Evolutionary conservation across 1,139 yeast species (phyloP).

Genomic region (Yamadazyma conglobata): DNA sequence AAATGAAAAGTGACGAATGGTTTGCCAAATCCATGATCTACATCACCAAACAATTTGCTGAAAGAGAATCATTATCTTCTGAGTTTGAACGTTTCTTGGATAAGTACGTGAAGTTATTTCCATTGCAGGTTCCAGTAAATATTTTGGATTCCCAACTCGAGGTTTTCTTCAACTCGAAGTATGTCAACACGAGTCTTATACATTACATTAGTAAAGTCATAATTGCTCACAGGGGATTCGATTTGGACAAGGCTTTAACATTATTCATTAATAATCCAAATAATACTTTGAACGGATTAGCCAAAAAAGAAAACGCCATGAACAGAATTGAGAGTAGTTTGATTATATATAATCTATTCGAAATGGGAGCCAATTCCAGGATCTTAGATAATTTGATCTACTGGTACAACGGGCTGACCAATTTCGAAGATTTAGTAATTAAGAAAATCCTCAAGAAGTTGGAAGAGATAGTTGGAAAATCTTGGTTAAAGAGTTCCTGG

Average conservation of each 20-base stretch:
- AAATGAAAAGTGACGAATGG: constrained; percentile 27
- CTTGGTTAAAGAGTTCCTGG: constrained; percentile 57
- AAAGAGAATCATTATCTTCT: constrained; percentile 31
- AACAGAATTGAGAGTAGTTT: constrained; percentile 42
- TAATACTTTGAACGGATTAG: constrained; percentile 26
- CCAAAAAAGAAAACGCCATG: constrained; percentile 18
- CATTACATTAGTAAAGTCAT: constrained; percentile 35
- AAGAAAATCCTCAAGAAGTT: constrained; percentile 51
- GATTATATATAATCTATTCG: constrained; percentile 45
- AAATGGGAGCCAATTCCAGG: constrained; percentile 47
- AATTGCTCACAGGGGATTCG: constrained; percentile 28
- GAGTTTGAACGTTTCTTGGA: constrained; percentile 29
- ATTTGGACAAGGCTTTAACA: constrained; percentile 61
- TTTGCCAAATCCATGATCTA: constrained; percentile 50
- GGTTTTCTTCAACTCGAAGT: constrained; percentile 49
- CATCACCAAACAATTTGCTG: constrained; percentile 64
- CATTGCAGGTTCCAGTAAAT: constrained; percentile 43
- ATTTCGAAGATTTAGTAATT: constrained; percentile 60
- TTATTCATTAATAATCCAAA: constrained; percentile 53
- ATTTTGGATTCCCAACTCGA: constrained; percentile 68
- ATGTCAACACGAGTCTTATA: constrained; percentile 36
- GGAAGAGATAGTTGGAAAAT: constrained; percentile 47
- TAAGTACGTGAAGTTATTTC: constrained; percentile 13
- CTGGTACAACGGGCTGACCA: constrained; percentile 60
- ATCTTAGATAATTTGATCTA: constrained; percentile 36